These are phyloP conservation scores for Leucosporidium yakuticum DNA, from an alignment of 768 basidiomycete species.

Conservation along the genomic window DNA sequence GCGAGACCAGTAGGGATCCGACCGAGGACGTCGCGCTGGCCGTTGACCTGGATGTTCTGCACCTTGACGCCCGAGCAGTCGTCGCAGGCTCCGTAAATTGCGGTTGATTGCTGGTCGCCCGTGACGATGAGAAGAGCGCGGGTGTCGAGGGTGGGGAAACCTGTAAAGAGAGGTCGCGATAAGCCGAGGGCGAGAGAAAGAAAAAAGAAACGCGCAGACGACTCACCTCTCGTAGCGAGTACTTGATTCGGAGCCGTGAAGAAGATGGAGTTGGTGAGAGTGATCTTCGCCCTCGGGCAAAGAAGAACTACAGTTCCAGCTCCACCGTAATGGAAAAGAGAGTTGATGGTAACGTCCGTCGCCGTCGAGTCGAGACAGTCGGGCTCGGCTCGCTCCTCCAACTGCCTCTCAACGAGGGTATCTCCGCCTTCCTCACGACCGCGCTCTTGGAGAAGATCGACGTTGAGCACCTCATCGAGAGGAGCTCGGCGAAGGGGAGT, in stretches of 20 bases:
- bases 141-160: slow-evolving; percentile 32
- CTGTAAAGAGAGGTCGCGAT: neutral
- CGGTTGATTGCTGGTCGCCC: slow-evolving; percentile 30
- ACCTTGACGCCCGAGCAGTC: slow-evolving; percentile 11
- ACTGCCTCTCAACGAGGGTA: neutral
- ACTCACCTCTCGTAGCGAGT: slow-evolving; percentile 32
- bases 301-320: slow-evolving; percentile 32
- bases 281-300: slow-evolving; percentile 36
- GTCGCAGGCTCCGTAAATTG: slow-evolving; percentile 33
- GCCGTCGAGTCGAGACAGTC: slow-evolving; percentile 33
- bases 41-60: slow-evolving; percentile 32
- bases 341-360: slow-evolving; percentile 32
- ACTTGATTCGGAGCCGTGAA: slow-evolving; percentile 37
- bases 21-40: slow-evolving; percentile 16
- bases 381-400: neutral
- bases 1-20: slow-evolving; percentile 14
- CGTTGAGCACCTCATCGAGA: no score
- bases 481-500: no score
- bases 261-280: slow-evolving; percentile 31
- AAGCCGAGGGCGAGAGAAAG: neutral
- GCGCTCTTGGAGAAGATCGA: no score
- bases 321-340: slow-evolving; percentile 34
- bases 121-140: slow-evolving; percentile 35
- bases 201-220: neutral
- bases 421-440: no score